These are phyloP conservation scores for Kluyveromyces aestuarii DNA, from an alignment of 805 yeast genomes.

Conservation along the genomic window DNA sequence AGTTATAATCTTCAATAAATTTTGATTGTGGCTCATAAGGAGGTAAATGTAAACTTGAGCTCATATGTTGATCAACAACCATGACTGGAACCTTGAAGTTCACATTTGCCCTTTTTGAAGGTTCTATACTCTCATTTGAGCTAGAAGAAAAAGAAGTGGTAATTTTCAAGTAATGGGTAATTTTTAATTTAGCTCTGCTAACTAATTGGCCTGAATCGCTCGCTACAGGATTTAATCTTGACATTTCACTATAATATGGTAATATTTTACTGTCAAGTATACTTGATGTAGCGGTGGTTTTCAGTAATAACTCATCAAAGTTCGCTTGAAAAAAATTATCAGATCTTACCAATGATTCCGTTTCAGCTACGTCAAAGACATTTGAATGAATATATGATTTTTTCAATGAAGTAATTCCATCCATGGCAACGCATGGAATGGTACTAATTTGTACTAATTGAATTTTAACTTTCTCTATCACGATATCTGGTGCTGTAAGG, in stretches of 20 bases:
- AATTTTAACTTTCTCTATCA: not conserved
- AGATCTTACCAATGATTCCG: not conserved
- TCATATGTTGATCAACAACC: conserved; percentile 4
- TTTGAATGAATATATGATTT: conserved; percentile 2
- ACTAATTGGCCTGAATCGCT: not conserved
- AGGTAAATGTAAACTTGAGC: conserved; percentile 4
- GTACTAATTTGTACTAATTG: conserved; percentile 2
- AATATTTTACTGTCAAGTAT: not conserved
- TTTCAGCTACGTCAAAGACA: not conserved
- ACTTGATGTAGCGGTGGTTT: not conserved
- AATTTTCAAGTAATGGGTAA: not conserved
- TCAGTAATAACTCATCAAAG: conserved; percentile 1
- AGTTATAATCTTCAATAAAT: not conserved
- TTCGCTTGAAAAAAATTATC: not conserved
- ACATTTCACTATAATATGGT: conserved; percentile 3
- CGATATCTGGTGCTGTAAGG: not conserved
- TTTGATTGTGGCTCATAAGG: conserved; percentile 5
- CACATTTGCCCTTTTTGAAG: not conserved
- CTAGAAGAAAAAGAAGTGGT: not conserved
- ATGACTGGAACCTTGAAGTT: conserved; percentile 4
- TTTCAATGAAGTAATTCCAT: not conserved
- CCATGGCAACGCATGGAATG: conserved; percentile 4
- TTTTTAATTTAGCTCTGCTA: not conserved
- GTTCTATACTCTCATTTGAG: not conserved
- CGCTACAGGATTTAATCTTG: not conserved